Percentiles rank a stretch among this genome's conserved stretches.
phyloP scores from a whole-genome alignment of 768 basidiomycete genomes.

The Rhodotorula kratochvilovae region DNA sequence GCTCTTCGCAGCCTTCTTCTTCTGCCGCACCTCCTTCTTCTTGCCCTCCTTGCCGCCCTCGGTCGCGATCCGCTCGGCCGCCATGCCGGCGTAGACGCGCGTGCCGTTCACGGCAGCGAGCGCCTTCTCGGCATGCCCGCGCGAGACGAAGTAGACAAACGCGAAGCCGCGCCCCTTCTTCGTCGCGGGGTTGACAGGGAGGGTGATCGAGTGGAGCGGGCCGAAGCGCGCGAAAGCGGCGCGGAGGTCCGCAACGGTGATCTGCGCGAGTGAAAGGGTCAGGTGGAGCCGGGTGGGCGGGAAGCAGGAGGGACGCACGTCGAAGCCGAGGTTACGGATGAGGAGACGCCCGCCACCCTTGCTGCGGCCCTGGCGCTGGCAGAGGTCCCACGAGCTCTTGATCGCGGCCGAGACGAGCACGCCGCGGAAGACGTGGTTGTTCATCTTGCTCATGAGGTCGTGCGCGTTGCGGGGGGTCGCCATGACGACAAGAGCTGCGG shows the following conservation, averaged over 20 bases:
- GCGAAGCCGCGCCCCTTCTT: conserved; percentile 68
- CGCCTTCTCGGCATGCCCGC: conserved; percentile 76
- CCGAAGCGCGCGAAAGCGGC: conserved; percentile 82
- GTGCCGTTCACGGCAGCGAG: conserved; percentile 74
- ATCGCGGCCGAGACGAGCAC: conserved; percentile 75
- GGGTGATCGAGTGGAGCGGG: conserved; percentile 75
- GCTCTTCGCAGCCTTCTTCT: conserved; percentile 52
- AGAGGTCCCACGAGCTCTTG: conserved; percentile 69
- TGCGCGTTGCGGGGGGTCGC: conserved; percentile 62
- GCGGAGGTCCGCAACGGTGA: conserved; percentile 77
- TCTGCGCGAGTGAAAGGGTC: conserved; percentile 48
- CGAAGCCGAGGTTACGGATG: conserved; percentile 79
- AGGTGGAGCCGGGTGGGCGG: not conserved
- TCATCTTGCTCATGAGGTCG: conserved; percentile 70
- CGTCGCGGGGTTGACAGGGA: conserved; percentile 55
- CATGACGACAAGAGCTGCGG: conserved; percentile 70
- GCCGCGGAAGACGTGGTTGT: conserved; percentile 90
- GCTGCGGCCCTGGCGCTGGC: conserved; percentile 46
- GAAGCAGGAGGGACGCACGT: conserved; percentile 45
- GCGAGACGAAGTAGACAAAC: conserved; percentile 87
- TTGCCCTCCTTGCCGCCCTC: conserved; percentile 43
- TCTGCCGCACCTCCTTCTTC: conserved; percentile 53
- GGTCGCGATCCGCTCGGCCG: conserved; percentile 38
- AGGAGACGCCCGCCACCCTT: conserved; percentile 62
- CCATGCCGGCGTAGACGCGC: conserved; percentile 58